phyloP scores from a whole-genome alignment of 2,329 filamentous ascomycete species.

The Colletotrichum filicis region DNA sequence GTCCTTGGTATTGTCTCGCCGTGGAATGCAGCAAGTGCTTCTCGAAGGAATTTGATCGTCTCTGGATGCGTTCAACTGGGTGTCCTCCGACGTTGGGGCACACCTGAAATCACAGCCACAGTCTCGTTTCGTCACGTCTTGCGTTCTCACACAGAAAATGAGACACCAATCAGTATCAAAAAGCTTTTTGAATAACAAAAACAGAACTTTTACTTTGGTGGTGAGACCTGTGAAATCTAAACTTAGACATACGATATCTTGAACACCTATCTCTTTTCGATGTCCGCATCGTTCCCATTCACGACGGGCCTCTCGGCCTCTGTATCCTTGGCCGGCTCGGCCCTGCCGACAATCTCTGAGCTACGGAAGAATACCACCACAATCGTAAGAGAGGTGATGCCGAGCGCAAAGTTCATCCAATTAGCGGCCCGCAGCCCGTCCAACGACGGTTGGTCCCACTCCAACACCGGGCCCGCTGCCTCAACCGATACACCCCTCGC shows the following conservation, averaged over 20 bases:
- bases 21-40: background rate
- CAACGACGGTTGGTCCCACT: constrained; percentile 59
- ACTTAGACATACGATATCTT: background rate
- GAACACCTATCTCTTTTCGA: constrained; percentile 13
- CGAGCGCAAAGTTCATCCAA: constrained; percentile 64
- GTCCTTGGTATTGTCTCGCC: background rate
- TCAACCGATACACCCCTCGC: constrained; percentile 56
- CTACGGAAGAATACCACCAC: constrained; percentile 61
- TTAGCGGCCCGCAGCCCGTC: constrained; percentile 59
- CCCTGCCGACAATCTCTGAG: constrained; percentile 63
- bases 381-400: constrained; percentile 53
- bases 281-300: constrained; percentile 15
- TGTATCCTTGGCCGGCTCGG: constrained; percentile 24
- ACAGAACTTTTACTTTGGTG: constrained; percentile 11
- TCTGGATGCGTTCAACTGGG: background rate
- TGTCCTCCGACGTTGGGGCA: background rate
- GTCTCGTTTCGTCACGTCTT: background rate
- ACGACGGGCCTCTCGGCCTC: constrained; percentile 35
- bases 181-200: background rate
- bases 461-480: constrained; percentile 52
- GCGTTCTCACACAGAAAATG: background rate
- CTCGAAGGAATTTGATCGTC: background rate
- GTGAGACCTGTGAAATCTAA: background rate
- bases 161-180: background rate
- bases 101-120: background rate